Percentiles rank a stretch among this genome's conserved stretches.
phyloP scores from a whole-genome alignment of 768 basidiomycete species.

The Coprinopsis cinerea region DNA sequence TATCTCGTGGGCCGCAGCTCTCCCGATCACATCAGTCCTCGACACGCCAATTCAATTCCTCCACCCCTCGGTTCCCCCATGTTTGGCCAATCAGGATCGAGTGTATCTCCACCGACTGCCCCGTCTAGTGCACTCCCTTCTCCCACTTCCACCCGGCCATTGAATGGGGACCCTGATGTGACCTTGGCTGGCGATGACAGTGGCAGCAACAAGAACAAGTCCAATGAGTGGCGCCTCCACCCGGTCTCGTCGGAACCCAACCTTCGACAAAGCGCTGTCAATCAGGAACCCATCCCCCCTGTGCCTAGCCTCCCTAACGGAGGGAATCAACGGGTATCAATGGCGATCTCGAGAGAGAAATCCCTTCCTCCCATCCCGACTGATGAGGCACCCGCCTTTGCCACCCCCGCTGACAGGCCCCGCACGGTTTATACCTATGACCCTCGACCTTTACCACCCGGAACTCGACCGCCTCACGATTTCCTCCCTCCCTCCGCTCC shows the following conservation, averaged over 20 bases:
- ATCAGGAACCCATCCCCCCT: conserved; percentile 25
- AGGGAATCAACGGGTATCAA: conserved; percentile 14
- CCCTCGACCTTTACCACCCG: conserved; percentile 42
- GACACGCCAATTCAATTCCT: conserved; percentile 63
- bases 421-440: conserved; percentile 63
- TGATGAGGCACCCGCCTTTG: conserved; percentile 35
- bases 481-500: conserved; percentile 59
- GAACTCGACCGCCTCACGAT: conserved; percentile 38
- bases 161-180: conserved; percentile 33
- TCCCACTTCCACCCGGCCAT: conserved; percentile 66
- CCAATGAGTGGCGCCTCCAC: conserved; percentile 35
- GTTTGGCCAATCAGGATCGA: conserved; percentile 41
- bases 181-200: conserved; percentile 39
- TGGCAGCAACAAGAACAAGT: conserved; percentile 22
- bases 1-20: conserved; percentile 74
- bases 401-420: conserved; percentile 46
- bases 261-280: conserved; percentile 38
- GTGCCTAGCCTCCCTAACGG: conserved; percentile 18
- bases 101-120: conserved; percentile 69
- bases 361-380: conserved; percentile 77
- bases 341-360: conserved; percentile 53
- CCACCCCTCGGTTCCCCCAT: conserved; percentile 54
- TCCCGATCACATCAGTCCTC: conserved; percentile 34
- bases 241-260: conserved; percentile 58
- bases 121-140: conserved; percentile 73